These are phyloP conservation scores for Vinca major DNA, from an alignment of 305 asterid species.

Conservation along the genomic window DNA sequence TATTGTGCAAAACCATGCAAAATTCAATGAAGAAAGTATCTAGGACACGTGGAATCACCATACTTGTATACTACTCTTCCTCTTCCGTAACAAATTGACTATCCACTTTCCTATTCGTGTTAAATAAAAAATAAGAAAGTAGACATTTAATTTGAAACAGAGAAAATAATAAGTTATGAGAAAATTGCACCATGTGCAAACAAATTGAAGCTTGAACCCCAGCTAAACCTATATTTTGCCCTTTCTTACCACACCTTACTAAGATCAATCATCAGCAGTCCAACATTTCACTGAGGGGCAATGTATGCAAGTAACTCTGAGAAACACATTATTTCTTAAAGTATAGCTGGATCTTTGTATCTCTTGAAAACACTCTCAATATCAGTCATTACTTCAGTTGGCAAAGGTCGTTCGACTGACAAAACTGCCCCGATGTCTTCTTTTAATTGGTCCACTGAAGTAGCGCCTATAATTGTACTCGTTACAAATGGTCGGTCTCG, in stretches of 20 bases:
- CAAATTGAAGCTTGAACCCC: not conserved
- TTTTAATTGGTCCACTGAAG: slow-evolving; percentile 60
- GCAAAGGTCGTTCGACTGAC: slow-evolving; percentile 59
- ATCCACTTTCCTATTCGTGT: too few species aligned
- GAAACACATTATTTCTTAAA: slow-evolving; percentile 3
- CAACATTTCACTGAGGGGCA: not conserved
- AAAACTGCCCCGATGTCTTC: slow-evolving; percentile 69
- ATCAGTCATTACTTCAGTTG: slow-evolving; percentile 49
- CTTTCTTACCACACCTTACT: too few species aligned
- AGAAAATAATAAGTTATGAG: not conserved
- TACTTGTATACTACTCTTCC: too few species aligned
- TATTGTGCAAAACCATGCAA: not conserved
- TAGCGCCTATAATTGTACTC: slow-evolving; percentile 77
- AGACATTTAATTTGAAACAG: too few species aligned
- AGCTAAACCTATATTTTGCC: not conserved
- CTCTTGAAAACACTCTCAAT: slow-evolving; percentile 56
- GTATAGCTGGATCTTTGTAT: slow-evolving; percentile 72
- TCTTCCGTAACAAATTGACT: too few species aligned
- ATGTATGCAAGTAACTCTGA: not conserved
- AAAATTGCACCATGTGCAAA: not conserved
- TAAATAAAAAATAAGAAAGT: too few species aligned
- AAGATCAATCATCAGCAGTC: not conserved
- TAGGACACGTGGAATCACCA: not conserved
- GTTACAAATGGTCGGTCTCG: slow-evolving; percentile 73
- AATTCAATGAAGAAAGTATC: not conserved